Percentiles rank a stretch among this genome's conserved stretches.
These are phyloP conservation scores for Eimeria falciformis DNA, from an alignment of 169 alveolate genomes.

Conservation along the genomic window DNA sequence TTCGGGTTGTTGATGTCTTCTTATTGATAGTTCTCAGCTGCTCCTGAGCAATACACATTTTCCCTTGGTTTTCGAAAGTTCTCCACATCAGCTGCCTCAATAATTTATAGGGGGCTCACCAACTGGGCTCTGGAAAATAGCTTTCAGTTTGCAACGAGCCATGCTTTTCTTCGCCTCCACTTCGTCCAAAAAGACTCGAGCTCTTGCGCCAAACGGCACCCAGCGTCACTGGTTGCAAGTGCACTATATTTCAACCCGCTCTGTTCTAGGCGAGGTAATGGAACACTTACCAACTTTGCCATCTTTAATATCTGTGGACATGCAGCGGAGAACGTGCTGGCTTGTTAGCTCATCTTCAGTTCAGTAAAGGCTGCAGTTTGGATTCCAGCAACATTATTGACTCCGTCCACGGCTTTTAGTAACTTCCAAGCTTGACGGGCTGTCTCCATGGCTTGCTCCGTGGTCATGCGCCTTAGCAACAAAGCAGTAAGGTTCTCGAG, in stretches of 20 bases:
- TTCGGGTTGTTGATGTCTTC: too few relatives aligned
- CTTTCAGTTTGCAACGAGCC: background rate
- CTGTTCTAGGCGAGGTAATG: too few relatives aligned
- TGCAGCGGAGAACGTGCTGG: background rate
- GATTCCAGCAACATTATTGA: background rate
- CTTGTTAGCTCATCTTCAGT: background rate
- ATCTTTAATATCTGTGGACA: background rate
- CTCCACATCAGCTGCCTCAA: background rate
- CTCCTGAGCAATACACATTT: background rate
- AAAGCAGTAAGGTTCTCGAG: too few relatives aligned
- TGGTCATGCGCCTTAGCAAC: background rate
- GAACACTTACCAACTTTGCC: too few relatives aligned
- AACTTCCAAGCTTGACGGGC: background rate
- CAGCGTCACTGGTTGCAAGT: too few relatives aligned
- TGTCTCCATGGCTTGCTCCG: background rate
- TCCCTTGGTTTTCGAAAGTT: background rate
- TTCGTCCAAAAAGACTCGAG: too few relatives aligned
- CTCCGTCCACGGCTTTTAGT: conserved; percentile 28
- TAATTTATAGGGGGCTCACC: background rate
- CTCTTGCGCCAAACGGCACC: too few relatives aligned
- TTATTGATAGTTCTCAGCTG: background rate
- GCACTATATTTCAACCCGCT: too few relatives aligned
- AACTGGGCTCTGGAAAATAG: background rate
- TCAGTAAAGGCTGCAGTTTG: background rate
- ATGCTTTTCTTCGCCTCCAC: too few relatives aligned